Evolutionary conservation across 192 early-diverging fungal species (phyloP).

Genomic region (Kickxella alabastrina): DNA sequence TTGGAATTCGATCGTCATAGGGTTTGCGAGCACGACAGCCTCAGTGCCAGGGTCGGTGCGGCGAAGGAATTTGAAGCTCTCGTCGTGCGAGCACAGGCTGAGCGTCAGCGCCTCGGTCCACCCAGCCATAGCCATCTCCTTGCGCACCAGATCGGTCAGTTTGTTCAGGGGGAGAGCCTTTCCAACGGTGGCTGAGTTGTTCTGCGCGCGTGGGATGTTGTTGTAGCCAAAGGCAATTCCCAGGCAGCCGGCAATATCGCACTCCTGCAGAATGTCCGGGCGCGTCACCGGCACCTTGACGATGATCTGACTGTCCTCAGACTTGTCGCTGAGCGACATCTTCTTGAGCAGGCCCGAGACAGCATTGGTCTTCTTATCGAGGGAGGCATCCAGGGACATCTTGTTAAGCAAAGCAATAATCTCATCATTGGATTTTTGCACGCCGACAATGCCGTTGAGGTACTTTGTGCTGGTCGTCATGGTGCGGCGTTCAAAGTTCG

Average conservation of each 20-base stretch:
- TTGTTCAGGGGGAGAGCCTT: conserved; percentile 90
- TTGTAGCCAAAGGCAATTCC: conserved; percentile 97
- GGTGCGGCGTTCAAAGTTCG: conserved; percentile 65
- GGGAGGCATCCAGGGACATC: conserved; percentile 78
- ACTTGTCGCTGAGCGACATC: conserved; percentile 2
- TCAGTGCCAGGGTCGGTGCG: conserved; percentile 71
- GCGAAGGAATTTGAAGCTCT: conserved; percentile 89
- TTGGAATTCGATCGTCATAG: conserved; percentile 86
- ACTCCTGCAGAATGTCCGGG: conserved; percentile 91
- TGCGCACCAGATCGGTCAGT: conserved; percentile 78
- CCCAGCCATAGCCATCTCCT: conserved; percentile 83
- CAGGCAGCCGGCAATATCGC: conserved; percentile 97
- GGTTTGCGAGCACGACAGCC: conserved; percentile 87
- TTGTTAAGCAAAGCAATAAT: conserved; percentile 73
- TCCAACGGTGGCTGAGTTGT: conserved; percentile 78
- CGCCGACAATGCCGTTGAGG: conserved; percentile 85
- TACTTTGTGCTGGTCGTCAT: conserved; percentile 76
- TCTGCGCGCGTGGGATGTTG: conserved; percentile 78
- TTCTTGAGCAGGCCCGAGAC: conserved; percentile 32
- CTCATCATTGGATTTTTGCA: conserved; percentile 61
- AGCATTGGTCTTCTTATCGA: conserved; percentile 16
- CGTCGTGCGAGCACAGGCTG: conserved; percentile 96
- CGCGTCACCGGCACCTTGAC: conserved; percentile 87
- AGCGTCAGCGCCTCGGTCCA: conserved; percentile 93
- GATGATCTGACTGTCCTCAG: conserved; percentile 28